phyloP scores from a whole-genome alignment of 805 yeast species.

The baker's yeast (Saccharomyces cerevisiae) region DNA sequence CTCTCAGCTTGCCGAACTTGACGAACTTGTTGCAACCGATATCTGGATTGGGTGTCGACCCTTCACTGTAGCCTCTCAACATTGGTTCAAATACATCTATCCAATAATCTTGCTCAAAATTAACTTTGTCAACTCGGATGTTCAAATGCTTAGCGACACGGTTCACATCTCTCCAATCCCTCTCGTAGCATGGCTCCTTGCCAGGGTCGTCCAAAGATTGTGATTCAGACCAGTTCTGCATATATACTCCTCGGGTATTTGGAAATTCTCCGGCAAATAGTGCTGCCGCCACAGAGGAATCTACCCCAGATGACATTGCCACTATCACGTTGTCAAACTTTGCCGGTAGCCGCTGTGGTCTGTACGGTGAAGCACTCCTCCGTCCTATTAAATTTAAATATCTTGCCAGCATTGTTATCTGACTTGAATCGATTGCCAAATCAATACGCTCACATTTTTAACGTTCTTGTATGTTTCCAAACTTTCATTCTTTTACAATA shows the following conservation, averaged over 20 bases:
- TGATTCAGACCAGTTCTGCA: slow-evolving; percentile 79
- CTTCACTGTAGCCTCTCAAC: slow-evolving; percentile 61
- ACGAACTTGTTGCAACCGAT: slow-evolving; percentile 77
- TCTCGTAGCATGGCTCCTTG: slow-evolving; percentile 57
- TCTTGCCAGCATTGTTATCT: background rate
- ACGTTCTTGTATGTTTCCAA: background rate
- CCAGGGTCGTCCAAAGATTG: slow-evolving; percentile 32
- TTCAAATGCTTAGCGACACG: slow-evolving; percentile 49
- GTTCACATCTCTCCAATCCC: slow-evolving; percentile 82
- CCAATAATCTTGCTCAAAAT: slow-evolving; percentile 92
- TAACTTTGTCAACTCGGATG: slow-evolving; percentile 67
- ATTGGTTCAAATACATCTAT: slow-evolving; percentile 84
- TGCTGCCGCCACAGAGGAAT: slow-evolving; percentile 82
- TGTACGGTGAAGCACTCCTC: slow-evolving; percentile 1
- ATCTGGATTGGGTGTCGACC: slow-evolving; percentile 92
- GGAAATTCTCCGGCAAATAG: slow-evolving; percentile 45
- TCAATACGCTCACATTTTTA: background rate
- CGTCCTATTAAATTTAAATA: background rate
- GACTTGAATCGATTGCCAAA: background rate
- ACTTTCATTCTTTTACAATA: background rate
- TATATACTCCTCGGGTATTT: slow-evolving; percentile 74
- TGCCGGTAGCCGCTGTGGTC: slow-evolving; percentile 33
- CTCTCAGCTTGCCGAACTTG: slow-evolving; percentile 74
- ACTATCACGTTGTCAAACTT: slow-evolving; percentile 56
- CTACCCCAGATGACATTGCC: slow-evolving; percentile 97